A percentile compares a stretch with the other conserved stretches of the same genome.
Evolutionary conservation across 1,284 basidiomycete genomes (phyloP).

Genomic region (Neolentinus lepideus): DNA sequence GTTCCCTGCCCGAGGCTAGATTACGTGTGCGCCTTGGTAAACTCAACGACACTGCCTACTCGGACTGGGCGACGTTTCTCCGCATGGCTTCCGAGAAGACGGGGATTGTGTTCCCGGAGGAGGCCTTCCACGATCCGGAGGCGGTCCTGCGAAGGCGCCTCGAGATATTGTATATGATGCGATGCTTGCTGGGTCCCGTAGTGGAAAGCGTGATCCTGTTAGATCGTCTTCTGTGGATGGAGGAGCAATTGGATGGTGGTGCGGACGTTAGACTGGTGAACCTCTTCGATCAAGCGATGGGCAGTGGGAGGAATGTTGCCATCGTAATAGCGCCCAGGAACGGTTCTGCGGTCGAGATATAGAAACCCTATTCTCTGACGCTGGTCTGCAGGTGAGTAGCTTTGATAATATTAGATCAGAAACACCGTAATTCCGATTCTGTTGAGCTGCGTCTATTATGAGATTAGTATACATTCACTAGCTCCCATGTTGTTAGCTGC

Average conservation of each 20-base stretch:
- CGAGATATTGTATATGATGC: conserved; percentile 32
- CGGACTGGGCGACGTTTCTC: conserved; percentile 25
- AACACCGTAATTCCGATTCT: no score
- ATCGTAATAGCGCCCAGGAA: conserved; percentile 34
- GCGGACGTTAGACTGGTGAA: conserved; percentile 43
- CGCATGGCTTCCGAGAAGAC: conserved; percentile 18
- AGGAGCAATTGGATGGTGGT: conserved; percentile 19
- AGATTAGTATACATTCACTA: no score
- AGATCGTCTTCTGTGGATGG: conserved; percentile 29
- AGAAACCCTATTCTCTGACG: no score
- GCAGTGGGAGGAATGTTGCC: conserved; percentile 59
- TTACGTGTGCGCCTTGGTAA: conserved; percentile 20
- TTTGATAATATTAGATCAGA: no score
- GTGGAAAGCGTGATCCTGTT: conserved; percentile 32
- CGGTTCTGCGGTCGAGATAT: background rate
- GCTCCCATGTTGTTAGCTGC: no score
- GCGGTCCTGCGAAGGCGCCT: conserved; percentile 14
- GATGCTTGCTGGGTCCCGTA: conserved; percentile 31
- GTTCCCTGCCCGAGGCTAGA: background rate
- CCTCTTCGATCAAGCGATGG: conserved; percentile 58
- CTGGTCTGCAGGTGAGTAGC: no score
- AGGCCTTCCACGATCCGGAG: conserved; percentile 7
- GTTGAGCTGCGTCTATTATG: no score
- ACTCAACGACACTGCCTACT: conserved; percentile 26
- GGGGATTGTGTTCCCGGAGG: conserved; percentile 8